Conservation (phyloP, 371 early-diverging fungal species). For the Sporodiniella umbellata region DNA sequence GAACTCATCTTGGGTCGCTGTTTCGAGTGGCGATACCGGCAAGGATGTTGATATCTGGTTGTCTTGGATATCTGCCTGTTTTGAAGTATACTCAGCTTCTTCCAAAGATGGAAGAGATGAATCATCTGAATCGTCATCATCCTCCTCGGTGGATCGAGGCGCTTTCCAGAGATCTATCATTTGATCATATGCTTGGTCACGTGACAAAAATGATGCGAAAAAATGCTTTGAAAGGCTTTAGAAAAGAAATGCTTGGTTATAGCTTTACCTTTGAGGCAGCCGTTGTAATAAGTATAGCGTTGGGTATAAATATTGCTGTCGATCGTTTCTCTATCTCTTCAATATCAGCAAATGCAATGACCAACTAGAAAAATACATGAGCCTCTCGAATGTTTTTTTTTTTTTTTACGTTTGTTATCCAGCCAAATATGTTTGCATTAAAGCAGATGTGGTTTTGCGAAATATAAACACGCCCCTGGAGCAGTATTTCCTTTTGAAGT, state of each 20-base stretch:
- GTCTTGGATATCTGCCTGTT: not conserved
- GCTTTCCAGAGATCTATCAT: constrained; percentile 65
- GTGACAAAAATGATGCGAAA: constrained; percentile 80
- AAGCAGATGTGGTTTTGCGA: constrained; percentile 88
- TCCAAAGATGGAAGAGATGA: not conserved
- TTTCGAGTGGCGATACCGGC: not conserved
- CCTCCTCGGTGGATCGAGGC: not conserved
- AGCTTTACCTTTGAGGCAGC: constrained; percentile 52
- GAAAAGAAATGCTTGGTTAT: not conserved
- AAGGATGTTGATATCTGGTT: constrained; percentile 6
- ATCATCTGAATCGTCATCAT: constrained; percentile 9
- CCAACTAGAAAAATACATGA: constrained; percentile 43
- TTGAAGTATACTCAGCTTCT: not conserved
- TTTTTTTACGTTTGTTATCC: constrained; percentile 77
- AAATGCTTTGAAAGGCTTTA: constrained; percentile 51
- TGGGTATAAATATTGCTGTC: constrained; percentile 80
- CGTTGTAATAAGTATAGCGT: constrained; percentile 78
- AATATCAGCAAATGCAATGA: constrained; percentile 78
- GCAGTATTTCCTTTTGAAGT: constrained; percentile 88
- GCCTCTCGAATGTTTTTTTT: not conserved
- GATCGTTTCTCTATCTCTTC: constrained; percentile 73
- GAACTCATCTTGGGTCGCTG: not conserved
- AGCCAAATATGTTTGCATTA: constrained; percentile 94
- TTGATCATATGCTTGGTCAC: constrained; percentile 73
- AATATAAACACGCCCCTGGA: constrained; percentile 90